These are phyloP conservation scores for Boletales sp. DNA, from an alignment of 768 basidiomycete species.

Conservation along the genomic window DNA sequence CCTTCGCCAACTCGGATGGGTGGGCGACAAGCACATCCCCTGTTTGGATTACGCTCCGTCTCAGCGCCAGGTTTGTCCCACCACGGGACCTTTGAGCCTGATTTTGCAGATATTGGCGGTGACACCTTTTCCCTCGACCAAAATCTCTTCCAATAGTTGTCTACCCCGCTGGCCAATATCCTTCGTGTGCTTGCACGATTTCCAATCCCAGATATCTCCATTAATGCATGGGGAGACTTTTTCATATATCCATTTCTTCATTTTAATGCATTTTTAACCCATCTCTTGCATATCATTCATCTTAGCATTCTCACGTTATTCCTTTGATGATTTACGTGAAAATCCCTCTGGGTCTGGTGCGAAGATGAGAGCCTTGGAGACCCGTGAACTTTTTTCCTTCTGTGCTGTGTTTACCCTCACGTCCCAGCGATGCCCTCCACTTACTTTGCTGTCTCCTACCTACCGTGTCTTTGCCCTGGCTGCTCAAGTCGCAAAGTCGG, in stretches of 20 bases:
- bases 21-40: constrained; percentile 13
- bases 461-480: constrained; percentile 7
- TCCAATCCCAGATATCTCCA: constrained; percentile 21
- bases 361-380: constrained; percentile 11
- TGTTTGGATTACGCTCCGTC: constrained; percentile 40
- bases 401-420: constrained; percentile 17
- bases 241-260: constrained; percentile 19
- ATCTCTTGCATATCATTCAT: constrained; percentile 35
- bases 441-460: constrained; percentile 10
- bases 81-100: constrained; percentile 32
- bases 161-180: constrained; percentile 17
- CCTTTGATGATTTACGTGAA: constrained; percentile 18
- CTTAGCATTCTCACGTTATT: constrained; percentile 19
- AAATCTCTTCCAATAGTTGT: constrained; percentile 46
- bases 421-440: constrained; percentile 22
- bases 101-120: constrained; percentile 39
- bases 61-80: constrained; percentile 38
- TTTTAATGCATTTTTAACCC: constrained; percentile 29
- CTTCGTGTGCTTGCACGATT: constrained; percentile 11
- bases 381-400: constrained; percentile 5
- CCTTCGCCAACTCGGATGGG: constrained; percentile 19
- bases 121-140: constrained; percentile 41
- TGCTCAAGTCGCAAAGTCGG: constrained; percentile 19
- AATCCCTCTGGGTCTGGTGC: constrained; percentile 15
- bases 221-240: constrained; percentile 25